Evolutionary conservation across 2,329 filamentous ascomycete species (phyloP).

Genomic region (Aspergillus fructus): DNA sequence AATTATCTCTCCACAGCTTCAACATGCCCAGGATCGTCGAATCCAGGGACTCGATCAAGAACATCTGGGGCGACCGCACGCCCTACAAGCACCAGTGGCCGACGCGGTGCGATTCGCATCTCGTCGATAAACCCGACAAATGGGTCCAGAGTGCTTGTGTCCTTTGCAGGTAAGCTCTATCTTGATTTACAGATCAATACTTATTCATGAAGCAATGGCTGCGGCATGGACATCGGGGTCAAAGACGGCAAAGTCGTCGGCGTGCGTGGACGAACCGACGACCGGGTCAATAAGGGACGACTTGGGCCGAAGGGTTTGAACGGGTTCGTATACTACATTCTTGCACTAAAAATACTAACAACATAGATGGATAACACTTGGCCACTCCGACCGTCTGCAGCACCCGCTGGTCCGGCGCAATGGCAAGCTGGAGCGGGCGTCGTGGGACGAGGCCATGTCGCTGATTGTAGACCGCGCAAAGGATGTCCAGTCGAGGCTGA

Average conservation of each 20-base stretch:
- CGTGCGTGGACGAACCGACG: constrained; percentile 33
- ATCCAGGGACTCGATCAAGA: constrained; percentile 30
- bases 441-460: constrained; percentile 42
- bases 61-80: constrained; percentile 33
- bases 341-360: neutral
- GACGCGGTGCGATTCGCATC: constrained; percentile 27
- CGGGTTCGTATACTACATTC: constrained; percentile 21
- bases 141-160: constrained; percentile 43
- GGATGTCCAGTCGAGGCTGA: constrained; percentile 30
- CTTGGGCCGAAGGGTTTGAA: constrained; percentile 37
- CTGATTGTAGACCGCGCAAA: constrained; percentile 34
- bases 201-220: constrained; percentile 33
- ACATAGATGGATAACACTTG: constrained; percentile 29
- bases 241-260: constrained; percentile 38
- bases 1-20: too few relatives aligned
- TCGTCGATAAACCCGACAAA: constrained; percentile 35
- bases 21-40: constrained; percentile 9
- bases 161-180: constrained; percentile 34
- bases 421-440: constrained; percentile 33
- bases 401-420: constrained; percentile 35
- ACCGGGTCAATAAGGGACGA: constrained; percentile 37
- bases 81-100: constrained; percentile 39
- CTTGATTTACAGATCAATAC: neutral
- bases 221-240: constrained; percentile 37
- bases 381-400: constrained; percentile 30